Evolutionary conservation across 495 filamentous ascomycete species (phyloP).

Genomic region (Xylaria curta): DNA sequence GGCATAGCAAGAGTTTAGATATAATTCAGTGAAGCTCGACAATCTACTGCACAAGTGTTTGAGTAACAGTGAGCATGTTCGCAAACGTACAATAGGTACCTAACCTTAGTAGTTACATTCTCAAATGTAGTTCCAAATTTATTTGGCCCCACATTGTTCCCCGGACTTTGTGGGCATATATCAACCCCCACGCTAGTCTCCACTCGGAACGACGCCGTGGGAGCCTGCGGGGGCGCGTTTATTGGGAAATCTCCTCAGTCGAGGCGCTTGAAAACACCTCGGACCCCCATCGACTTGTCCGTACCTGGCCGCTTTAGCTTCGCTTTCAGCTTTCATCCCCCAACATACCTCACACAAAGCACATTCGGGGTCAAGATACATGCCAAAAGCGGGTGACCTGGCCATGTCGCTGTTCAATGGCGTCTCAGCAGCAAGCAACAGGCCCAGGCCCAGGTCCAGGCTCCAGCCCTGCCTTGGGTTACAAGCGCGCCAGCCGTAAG

Average conservation of each 20-base stretch:
- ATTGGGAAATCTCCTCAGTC: conserved; percentile 15
- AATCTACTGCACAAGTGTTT: too few relatives aligned
- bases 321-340: conserved; percentile 18
- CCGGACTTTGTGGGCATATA: background rate
- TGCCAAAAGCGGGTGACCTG: conserved; percentile 31
- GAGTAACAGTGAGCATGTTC: too few relatives aligned
- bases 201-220: background rate
- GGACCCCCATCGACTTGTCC: conserved; percentile 39
- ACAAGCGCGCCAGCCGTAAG: conserved; percentile 59
- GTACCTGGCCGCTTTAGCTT: conserved; percentile 22
- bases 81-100: too few relatives aligned
- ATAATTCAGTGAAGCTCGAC: too few relatives aligned
- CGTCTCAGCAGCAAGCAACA: conserved; percentile 40
- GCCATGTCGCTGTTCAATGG: conserved; percentile 43
- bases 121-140: too few relatives aligned
- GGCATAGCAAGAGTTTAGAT: too few relatives aligned
- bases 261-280: conserved; percentile 29
- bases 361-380: conserved; percentile 17
- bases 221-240: background rate
- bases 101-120: too few relatives aligned
- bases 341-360: conserved; percentile 12
- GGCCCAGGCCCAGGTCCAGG: conserved; percentile 19
- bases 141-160: too few relatives aligned
- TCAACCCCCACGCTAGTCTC: conserved; percentile 13
- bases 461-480: conserved; percentile 31